Conservation (phyloP, 192 early-diverging fungal genomes). For the Entomortierella parvispora region DNA sequence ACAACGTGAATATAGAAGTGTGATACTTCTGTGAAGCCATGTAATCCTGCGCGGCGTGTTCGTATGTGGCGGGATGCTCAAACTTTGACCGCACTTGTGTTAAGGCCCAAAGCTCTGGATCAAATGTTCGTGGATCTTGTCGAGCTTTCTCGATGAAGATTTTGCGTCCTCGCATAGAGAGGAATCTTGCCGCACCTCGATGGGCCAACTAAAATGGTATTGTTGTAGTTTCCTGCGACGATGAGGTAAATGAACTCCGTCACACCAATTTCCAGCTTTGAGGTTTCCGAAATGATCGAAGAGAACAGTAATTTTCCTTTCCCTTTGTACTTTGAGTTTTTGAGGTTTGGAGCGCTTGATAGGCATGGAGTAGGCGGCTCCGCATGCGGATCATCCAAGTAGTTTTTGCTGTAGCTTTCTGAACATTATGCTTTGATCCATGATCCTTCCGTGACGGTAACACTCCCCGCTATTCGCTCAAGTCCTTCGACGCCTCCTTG, state of each 20-base stretch:
- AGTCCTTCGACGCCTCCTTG: not conserved
- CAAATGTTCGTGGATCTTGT: not conserved
- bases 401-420: not conserved
- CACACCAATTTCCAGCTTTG: not conserved
- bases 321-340: not conserved
- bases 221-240: not conserved
- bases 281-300: not conserved
- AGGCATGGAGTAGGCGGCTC: not conserved
- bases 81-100: not conserved
- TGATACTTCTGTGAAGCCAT: not conserved
- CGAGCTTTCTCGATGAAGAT: not conserved
- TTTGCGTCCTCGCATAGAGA: not conserved
- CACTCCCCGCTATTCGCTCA: not conserved
- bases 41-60: not conserved
- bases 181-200: not conserved
- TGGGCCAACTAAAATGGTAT: not conserved
- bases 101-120: not conserved
- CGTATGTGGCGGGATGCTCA: not conserved
- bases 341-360: not conserved
- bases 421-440: not conserved
- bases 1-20: conserved; percentile 1
- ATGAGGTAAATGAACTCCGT: not conserved
- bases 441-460: not conserved
- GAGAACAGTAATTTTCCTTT: not conserved
- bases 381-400: not conserved